Percentiles rank a stretch among this genome's conserved stretches.
Evolutionary conservation across 768 basidiomycete species (phyloP).

Genomic region (Calocybe indica): DNA sequence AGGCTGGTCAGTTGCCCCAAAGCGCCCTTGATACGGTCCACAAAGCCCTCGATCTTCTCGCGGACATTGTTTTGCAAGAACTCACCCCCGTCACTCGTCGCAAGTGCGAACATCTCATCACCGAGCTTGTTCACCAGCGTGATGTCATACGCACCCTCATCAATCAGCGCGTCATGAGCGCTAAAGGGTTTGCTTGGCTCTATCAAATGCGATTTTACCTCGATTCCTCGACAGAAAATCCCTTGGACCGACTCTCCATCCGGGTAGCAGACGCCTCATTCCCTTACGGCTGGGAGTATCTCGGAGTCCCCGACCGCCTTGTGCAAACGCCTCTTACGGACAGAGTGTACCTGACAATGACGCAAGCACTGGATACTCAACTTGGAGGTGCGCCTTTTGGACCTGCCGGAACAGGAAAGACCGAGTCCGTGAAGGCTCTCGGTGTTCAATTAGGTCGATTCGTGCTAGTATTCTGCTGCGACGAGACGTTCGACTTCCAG

Average conservation of each 20-base stretch:
- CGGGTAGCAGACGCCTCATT: constrained; percentile 88
- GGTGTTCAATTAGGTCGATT: constrained; percentile 97
- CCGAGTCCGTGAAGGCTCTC: constrained; percentile 97
- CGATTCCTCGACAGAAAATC: constrained; percentile 61
- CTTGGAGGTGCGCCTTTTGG: constrained; percentile 98
- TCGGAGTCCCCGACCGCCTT: constrained; percentile 93
- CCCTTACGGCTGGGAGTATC: constrained; percentile 98
- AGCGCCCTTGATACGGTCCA: constrained; percentile 67
- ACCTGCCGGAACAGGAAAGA: constrained; percentile 98
- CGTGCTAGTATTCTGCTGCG: constrained; percentile 99
- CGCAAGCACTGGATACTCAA: constrained; percentile 91
- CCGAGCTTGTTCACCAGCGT: constrained; percentile 95
- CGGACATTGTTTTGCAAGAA: constrained; percentile 92
- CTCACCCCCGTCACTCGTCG: constrained; percentile 86
- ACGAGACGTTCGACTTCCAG: constrained; percentile 99
- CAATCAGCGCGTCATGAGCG: constrained; percentile 53
- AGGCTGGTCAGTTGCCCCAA: constrained; percentile 49
- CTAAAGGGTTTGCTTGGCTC: constrained; percentile 84
- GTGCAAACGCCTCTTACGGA: constrained; percentile 98
- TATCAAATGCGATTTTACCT: constrained; percentile 99
- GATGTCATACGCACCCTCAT: constrained; percentile 86
- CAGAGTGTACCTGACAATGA: constrained; percentile 92
- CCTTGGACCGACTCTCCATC: constrained; percentile 76
- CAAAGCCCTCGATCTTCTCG: constrained; percentile 88
- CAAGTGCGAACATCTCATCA: constrained; percentile 98